Base-by-base conservation (phyloP, 345 rosid genomes). In the Rhodomyrtus tomentosa region DNA sequence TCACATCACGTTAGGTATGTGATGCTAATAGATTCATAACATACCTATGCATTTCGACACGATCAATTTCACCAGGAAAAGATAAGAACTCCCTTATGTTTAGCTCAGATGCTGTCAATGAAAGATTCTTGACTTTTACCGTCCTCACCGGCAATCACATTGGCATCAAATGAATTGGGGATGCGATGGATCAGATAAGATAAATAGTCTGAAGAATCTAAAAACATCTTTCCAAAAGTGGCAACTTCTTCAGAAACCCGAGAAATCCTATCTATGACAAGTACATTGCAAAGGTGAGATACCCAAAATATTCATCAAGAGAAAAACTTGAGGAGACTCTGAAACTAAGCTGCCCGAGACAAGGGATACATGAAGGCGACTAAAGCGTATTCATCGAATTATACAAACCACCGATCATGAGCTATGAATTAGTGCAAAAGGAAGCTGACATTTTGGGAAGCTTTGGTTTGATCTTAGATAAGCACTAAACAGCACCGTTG, bases 51-150 rank as follows among this genome's bases (percentile, higher is more conserved):
- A 93, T 84, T 81, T 95, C 95, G 58, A 94, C 92, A 86, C 88
- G 87, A 90, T 91, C 93, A 82, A 96, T 93, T 79, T 95, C 97
- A 84, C 99, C 99, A 72, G 98, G 93, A 86, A 94, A 95, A 55
- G 98, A 96, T 85, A 95, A 96, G 88, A 96, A 96, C 90, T 96
- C 99, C 91, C 90, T 95, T 62, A 96, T 90, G 84, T 95, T 96
- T 68, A 88, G 90, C 87, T 96, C 94, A 20, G 92, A 86, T 79
- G 97, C 97, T 87, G 93, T 90, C 36, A 91, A 84, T 24, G 99
- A 94, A 85, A 95, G 92, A 85, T 93, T 95, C 83, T 92, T 85
- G 45, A 95, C 95, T 91, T 94, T 96, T 58, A 96, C 94, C 4
- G 99, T 91, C 90, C 88, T 93, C 83, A 88, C 79, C 97, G 94